phyloP scores from a whole-genome alignment of 495 filamentous ascomycete species.

The Neurospora tetraspora region DNA sequence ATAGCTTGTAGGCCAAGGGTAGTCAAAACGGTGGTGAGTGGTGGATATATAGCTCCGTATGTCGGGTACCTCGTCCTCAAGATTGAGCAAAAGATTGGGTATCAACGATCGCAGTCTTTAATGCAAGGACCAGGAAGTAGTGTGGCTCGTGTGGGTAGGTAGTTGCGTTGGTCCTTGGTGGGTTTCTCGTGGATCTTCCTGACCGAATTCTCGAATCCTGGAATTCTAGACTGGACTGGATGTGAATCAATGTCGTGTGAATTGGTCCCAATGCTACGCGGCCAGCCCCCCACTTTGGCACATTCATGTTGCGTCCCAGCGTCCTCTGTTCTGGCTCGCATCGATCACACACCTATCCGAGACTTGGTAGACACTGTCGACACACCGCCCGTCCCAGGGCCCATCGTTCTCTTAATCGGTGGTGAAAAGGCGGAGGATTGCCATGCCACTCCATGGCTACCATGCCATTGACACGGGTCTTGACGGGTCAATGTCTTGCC shows the following conservation, averaged over 20 bases:
- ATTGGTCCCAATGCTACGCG: not conserved
- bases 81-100: not conserved
- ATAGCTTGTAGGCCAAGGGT: not conserved
- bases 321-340: not conserved
- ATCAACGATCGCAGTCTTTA: not conserved
- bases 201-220: not conserved
- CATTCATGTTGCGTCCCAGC: not conserved
- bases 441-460: not conserved
- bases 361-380: not conserved
- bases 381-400: not conserved
- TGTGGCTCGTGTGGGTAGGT: not conserved
- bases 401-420: not conserved
- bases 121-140: not conserved
- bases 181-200: not conserved
- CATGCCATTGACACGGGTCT: not conserved
- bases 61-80: not conserved
- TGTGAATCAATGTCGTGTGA: not conserved
- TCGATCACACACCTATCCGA: not conserved
- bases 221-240: not conserved
- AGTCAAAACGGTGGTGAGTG: not conserved
- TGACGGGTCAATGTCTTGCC: not conserved
- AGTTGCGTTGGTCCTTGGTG: not conserved
- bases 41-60: not conserved
- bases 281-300: not conserved
- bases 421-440: not conserved